These are phyloP conservation scores for Penicillium hesseltinei DNA, from an alignment of 2,329 filamentous ascomycete genomes.

Conservation along the genomic window DNA sequence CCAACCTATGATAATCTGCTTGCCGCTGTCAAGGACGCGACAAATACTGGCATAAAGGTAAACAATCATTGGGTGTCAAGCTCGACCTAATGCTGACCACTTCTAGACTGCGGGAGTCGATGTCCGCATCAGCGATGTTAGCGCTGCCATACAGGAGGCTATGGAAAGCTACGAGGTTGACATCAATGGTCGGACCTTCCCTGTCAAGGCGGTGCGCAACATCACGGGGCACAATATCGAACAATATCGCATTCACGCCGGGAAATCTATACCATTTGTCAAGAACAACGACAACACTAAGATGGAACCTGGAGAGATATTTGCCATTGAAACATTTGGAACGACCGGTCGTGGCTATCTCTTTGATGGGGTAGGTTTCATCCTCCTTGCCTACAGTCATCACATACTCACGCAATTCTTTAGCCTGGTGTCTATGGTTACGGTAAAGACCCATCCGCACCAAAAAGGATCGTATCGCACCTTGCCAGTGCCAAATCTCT, in stretches of 20 bases:
- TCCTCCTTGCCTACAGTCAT: neutral
- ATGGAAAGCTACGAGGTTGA: slow-evolving; percentile 64
- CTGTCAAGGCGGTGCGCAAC: slow-evolving; percentile 56
- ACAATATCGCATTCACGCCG: slow-evolving; percentile 57
- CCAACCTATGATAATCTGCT: slow-evolving; percentile 72
- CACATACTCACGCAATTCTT: slow-evolving; percentile 1
- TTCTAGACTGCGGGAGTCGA: slow-evolving; percentile 54
- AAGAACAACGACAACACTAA: slow-evolving; percentile 51
- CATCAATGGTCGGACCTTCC: slow-evolving; percentile 52
- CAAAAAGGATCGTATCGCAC: slow-evolving; percentile 31
- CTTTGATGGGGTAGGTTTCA: slow-evolving; percentile 45
- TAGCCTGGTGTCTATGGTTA: slow-evolving; percentile 56
- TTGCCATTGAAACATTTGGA: slow-evolving; percentile 60
- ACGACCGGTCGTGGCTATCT: slow-evolving; percentile 53
- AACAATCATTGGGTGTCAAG: neutral
- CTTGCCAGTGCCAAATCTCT: slow-evolving; percentile 57
- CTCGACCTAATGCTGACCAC: slow-evolving; percentile 7
- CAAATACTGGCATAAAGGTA: slow-evolving; percentile 58
- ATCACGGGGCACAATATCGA: slow-evolving; percentile 57
- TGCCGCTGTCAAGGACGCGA: slow-evolving; percentile 63
- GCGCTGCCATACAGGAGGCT: slow-evolving; percentile 58
- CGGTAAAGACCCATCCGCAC: slow-evolving; percentile 43
- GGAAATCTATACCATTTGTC: slow-evolving; percentile 56
- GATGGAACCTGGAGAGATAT: slow-evolving; percentile 60
- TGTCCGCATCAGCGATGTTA: slow-evolving; percentile 54